Percentiles rank a stretch among this genome's conserved stretches.
These are phyloP conservation scores for Alternaria sp. DNA, from an alignment of 2,329 filamentous ascomycete species.

Conservation along the genomic window DNA sequence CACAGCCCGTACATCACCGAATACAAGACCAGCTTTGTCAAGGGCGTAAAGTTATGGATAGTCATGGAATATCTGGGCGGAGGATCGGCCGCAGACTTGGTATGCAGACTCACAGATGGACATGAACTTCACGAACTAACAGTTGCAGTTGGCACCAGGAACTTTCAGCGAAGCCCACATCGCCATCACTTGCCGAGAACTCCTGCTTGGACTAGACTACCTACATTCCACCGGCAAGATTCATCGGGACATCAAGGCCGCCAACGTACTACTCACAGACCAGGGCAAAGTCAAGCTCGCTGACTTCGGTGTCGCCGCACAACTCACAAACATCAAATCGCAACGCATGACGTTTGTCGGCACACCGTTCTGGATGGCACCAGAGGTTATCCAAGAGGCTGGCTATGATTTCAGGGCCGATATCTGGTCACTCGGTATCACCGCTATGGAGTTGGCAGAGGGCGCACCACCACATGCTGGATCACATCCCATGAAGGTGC, in stretches of 20 bases:
- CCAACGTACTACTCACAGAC: slow-evolving; percentile 93
- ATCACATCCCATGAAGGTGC: slow-evolving; percentile 97
- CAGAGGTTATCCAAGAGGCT: slow-evolving; percentile 97
- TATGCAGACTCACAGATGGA: slow-evolving; percentile 56
- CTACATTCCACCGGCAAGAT: slow-evolving; percentile 95
- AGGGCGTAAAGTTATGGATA: slow-evolving; percentile 97
- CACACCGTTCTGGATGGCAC: slow-evolving; percentile 99
- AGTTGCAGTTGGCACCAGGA: slow-evolving; percentile 80
- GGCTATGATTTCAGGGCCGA: slow-evolving; percentile 98
- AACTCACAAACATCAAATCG: slow-evolving; percentile 96
- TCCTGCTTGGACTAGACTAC: slow-evolving; percentile 90
- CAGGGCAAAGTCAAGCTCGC: slow-evolving; percentile 92
- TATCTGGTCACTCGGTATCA: slow-evolving; percentile 97
- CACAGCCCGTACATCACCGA: slow-evolving; percentile 93
- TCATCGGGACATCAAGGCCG: slow-evolving; percentile 95
- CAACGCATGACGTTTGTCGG: slow-evolving; percentile 97
- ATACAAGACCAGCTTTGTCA: slow-evolving; percentile 96
- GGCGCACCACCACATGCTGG: slow-evolving; percentile 94
- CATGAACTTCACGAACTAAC: slow-evolving; percentile 28
- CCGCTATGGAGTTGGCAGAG: slow-evolving; percentile 88
- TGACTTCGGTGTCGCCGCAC: slow-evolving; percentile 96
- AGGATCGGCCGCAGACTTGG: slow-evolving; percentile 92
- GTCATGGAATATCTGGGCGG: slow-evolving; percentile 98
- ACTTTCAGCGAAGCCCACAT: slow-evolving; percentile 90
- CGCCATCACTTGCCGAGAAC: slow-evolving; percentile 90